A percentile compares a stretch with the other conserved stretches of the same genome.
These are phyloP conservation scores for Phytophthora quininea DNA, from an alignment of 352 stramenopile genomes.

Conservation along the genomic window DNA sequence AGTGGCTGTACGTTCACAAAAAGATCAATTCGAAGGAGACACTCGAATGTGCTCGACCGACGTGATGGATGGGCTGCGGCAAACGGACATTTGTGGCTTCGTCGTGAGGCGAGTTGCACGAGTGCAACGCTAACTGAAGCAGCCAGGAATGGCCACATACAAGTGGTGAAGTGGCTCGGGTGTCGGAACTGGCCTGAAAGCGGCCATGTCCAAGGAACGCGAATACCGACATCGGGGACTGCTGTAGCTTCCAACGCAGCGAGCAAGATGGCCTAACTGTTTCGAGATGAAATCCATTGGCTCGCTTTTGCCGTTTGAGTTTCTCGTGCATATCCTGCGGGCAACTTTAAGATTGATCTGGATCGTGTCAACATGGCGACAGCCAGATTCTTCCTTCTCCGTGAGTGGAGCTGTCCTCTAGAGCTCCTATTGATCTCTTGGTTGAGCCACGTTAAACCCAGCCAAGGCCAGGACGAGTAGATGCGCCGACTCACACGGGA, in stretches of 20 bases:
- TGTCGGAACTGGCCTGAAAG: conserved; percentile 9
- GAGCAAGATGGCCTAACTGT: too few relatives aligned
- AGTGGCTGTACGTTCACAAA: conserved; percentile 1
- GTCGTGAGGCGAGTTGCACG: conserved; percentile 2
- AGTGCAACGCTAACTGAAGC: conserved; percentile 16
- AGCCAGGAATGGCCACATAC: conserved; percentile 3
- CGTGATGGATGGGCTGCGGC: neutral
- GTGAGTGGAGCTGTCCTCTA: neutral
- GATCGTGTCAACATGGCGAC: neutral
- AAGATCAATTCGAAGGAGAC: neutral
- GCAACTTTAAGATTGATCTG: neutral
- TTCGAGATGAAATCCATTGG: too few relatives aligned
- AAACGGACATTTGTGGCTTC: conserved; percentile 12
- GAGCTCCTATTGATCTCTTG: neutral
- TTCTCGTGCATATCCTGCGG: too few relatives aligned
- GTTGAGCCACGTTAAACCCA: neutral
- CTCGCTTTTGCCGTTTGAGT: too few relatives aligned
- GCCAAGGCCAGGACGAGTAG: too few relatives aligned
- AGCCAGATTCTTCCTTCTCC: neutral
- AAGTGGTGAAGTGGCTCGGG: conserved; percentile 15
- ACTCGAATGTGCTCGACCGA: neutral
- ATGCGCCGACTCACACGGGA: neutral
- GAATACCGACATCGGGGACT: neutral
- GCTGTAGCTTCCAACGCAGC: too few relatives aligned
- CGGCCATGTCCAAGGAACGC: neutral